Evolutionary conservation across 345 rosid species (phyloP).

Genomic region (Clarkia xantiana): DNA sequence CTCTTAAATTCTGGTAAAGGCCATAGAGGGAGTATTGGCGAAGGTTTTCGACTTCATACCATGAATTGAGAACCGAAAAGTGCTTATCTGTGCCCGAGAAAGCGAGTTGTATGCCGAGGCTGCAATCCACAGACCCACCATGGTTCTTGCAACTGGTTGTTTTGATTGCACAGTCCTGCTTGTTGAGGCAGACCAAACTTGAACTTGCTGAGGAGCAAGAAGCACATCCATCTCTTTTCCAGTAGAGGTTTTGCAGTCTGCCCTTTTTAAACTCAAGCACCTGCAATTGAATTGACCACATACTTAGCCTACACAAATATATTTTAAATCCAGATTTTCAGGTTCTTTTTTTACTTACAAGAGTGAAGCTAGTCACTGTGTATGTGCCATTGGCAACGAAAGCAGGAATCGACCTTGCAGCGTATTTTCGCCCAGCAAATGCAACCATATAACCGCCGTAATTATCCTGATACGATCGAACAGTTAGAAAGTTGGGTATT

Average conservation of each 20-base stretch:
- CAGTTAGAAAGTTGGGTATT: neutral
- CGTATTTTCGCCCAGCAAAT: slow-evolving; percentile 87
- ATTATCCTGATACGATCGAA: slow-evolving; percentile 22
- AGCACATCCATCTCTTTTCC: slow-evolving; percentile 93
- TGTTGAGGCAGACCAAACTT: slow-evolving; percentile 65
- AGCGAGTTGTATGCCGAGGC: slow-evolving; percentile 86
- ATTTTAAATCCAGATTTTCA: too few species aligned
- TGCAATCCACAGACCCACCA: slow-evolving; percentile 74
- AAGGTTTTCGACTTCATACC: slow-evolving; percentile 89
- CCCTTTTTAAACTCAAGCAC: slow-evolving; percentile 89
- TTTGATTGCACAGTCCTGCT: slow-evolving; percentile 67
- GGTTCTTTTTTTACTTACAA: slow-evolving; percentile 29
- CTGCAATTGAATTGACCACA: slow-evolving; percentile 21
- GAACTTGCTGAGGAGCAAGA: slow-evolving; percentile 38
- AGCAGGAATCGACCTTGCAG: slow-evolving; percentile 78
- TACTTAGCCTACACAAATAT: too few species aligned
- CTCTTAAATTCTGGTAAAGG: slow-evolving; percentile 66
- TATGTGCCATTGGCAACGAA: slow-evolving; percentile 57
- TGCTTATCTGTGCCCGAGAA: slow-evolving; percentile 98
- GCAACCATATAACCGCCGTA: slow-evolving; percentile 90
- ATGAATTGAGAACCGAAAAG: slow-evolving; percentile 61
- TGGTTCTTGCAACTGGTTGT: slow-evolving; percentile 47
- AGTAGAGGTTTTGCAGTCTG: slow-evolving; percentile 71
- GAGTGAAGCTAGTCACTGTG: slow-evolving; percentile 82
- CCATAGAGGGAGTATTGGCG: slow-evolving; percentile 83